Evolutionary conservation across 345 rosid genomes (phyloP).

Genomic region (Hibiscus trionum): DNA sequence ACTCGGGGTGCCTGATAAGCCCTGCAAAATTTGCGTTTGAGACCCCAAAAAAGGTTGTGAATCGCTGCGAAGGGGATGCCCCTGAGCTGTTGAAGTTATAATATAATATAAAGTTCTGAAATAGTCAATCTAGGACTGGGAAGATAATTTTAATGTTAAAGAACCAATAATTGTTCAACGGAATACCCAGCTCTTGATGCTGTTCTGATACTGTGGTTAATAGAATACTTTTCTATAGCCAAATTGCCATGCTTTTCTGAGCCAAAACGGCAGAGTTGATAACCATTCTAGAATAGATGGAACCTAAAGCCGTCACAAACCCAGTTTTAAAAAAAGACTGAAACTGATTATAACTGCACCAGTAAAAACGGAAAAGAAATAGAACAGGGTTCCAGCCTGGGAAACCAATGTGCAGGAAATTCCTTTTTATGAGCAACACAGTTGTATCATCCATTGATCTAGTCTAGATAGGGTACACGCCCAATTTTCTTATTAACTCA

Average conservation of each 20-base stretch:
- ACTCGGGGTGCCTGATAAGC: too few relatives aligned
- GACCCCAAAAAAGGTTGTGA: neutral
- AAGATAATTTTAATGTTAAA: neutral
- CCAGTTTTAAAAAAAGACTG: neutral
- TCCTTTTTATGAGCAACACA: neutral
- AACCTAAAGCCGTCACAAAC: too few relatives aligned
- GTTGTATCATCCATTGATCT: neutral
- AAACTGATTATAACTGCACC: neutral
- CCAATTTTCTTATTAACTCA: constrained; percentile 31
- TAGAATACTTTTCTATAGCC: too few relatives aligned
- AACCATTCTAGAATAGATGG: too few relatives aligned
- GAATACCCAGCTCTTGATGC: neutral
- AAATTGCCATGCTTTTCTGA: too few relatives aligned
- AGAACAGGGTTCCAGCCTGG: neutral
- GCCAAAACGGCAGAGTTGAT: too few relatives aligned
- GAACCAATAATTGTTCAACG: neutral
- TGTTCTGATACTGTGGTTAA: neutral
- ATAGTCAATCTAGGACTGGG: neutral
- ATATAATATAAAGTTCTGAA: constrained; percentile 8
- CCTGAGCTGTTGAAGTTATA: constrained; percentile 19
- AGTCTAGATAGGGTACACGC: constrained; percentile 11
- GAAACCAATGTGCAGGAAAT: neutral
- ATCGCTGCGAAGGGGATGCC: neutral
- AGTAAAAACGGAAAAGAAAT: neutral
- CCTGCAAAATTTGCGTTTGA: too few relatives aligned